Evolutionary conservation across 257 asterid species (phyloP).

Genomic region (Mitragyna speciosa): DNA sequence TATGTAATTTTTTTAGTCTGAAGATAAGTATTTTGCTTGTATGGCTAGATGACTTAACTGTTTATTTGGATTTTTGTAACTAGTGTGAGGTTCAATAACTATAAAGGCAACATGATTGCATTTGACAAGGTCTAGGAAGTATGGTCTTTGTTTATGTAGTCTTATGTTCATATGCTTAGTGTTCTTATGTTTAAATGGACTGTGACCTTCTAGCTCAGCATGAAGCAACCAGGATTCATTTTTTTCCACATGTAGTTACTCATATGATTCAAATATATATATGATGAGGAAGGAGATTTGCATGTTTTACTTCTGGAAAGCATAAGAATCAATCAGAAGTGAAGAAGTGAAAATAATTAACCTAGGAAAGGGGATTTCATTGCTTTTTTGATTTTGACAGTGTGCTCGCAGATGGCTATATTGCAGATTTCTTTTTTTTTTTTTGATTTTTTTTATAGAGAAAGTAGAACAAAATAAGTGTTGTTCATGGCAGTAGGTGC

Average conservation of each 20-base stretch:
- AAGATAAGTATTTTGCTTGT: background rate
- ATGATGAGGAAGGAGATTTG: background rate
- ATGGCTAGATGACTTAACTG: too few relatives aligned
- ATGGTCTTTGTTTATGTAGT: background rate
- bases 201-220: background rate
- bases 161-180: background rate
- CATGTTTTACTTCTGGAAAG: background rate
- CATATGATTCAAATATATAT: background rate
- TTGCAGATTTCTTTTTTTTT: background rate
- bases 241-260: background rate
- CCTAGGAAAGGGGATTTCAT: background rate
- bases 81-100: background rate
- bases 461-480: background rate
- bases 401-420: too few relatives aligned
- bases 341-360: background rate
- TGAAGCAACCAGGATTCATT: background rate
- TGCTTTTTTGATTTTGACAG: background rate
- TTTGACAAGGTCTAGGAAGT: background rate
- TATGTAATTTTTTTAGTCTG: background rate
- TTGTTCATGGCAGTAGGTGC: background rate
- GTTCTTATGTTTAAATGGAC: background rate
- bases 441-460: background rate
- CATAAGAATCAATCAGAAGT: background rate
- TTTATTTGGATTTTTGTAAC: background rate
- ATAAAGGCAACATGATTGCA: background rate